These are phyloP conservation scores for Dryadomyces sulphureus DNA, from an alignment of 2,329 filamentous ascomycete genomes.

Conservation along the genomic window DNA sequence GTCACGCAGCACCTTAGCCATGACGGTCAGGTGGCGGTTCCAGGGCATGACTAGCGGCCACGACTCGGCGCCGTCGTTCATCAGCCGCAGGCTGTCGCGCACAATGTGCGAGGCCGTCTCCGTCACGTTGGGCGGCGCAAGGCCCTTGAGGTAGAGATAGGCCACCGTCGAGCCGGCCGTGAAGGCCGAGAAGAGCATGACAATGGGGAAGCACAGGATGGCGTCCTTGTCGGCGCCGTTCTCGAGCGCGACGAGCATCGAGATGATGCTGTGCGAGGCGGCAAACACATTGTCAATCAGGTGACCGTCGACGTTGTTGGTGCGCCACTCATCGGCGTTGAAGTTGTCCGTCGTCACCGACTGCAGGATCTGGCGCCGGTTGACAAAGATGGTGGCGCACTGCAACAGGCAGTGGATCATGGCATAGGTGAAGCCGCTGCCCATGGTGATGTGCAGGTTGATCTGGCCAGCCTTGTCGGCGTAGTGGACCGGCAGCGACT, in stretches of 20 bases:
- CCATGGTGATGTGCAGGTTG: slow-evolving; percentile 49
- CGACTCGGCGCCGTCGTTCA: slow-evolving; percentile 42
- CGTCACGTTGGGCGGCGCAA: slow-evolving; percentile 39
- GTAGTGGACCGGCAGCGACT: slow-evolving; percentile 41
- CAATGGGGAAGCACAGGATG: slow-evolving; percentile 45
- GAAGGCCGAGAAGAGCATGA: slow-evolving; percentile 49
- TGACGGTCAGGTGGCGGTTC: slow-evolving; percentile 44
- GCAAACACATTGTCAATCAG: slow-evolving; percentile 41
- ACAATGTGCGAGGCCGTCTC: slow-evolving; percentile 44
- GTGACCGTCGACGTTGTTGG: slow-evolving; percentile 30
- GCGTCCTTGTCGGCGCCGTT: slow-evolving; percentile 41
- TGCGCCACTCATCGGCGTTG: slow-evolving; percentile 36
- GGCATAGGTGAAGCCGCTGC: slow-evolving; percentile 45
- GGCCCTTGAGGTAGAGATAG: slow-evolving; percentile 45
- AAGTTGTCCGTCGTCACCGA: slow-evolving; percentile 38
- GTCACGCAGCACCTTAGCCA: slow-evolving; percentile 45
- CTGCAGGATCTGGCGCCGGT: slow-evolving; percentile 43
- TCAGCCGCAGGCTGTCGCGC: slow-evolving; percentile 41
- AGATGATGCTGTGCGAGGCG: slow-evolving; percentile 43
- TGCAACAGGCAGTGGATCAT: slow-evolving; percentile 48
- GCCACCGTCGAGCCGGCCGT: slow-evolving; percentile 46
- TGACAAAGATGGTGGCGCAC: slow-evolving; percentile 45
- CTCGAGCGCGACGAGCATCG: slow-evolving; percentile 40
- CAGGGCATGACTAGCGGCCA: slow-evolving; percentile 46
- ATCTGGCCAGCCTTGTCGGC: slow-evolving; percentile 47